Conservation (phyloP, 805 yeast genomes). For the Pichia phayaonensis region DNA sequence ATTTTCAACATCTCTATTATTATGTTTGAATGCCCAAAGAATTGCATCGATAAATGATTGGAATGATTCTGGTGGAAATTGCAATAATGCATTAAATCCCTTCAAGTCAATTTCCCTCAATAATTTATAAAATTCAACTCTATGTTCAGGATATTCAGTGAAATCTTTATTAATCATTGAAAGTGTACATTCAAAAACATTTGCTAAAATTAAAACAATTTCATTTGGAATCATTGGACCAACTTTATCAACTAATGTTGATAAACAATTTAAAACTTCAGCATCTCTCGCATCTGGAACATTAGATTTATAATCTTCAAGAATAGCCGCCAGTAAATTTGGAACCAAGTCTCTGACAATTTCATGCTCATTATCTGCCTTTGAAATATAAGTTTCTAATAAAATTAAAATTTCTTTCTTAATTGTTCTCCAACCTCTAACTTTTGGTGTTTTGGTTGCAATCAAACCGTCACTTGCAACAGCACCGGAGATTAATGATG, state of each 20-base stretch:
- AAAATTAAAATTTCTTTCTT: constrained; percentile 88
- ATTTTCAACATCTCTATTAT: constrained; percentile 93
- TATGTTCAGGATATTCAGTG: constrained; percentile 94
- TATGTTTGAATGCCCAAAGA: constrained; percentile 97
- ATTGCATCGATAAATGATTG: constrained; percentile 88
- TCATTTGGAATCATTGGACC: constrained; percentile 87
- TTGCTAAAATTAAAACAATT: constrained; percentile 77
- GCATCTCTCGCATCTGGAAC: constrained; percentile 98
- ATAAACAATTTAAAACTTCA: constrained; percentile 91
- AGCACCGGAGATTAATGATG: constrained; percentile 72
- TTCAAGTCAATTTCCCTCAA: constrained; percentile 80
- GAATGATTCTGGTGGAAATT: constrained; percentile 88
- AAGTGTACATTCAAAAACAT: constrained; percentile 89
- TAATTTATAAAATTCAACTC: constrained; percentile 90
- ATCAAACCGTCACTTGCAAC: constrained; percentile 76
- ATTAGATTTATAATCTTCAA: constrained; percentile 80
- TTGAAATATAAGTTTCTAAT: constrained; percentile 80
- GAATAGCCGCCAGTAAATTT: constrained; percentile 74
- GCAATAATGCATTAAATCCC: constrained; percentile 78
- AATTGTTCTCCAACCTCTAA: constrained; percentile 90
- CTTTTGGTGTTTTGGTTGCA: constrained; percentile 92
- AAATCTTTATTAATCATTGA: constrained; percentile 94
- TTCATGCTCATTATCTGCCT: constrained; percentile 80
- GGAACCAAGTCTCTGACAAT: constrained; percentile 76
- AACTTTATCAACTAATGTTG: constrained; percentile 80